These are phyloP conservation scores for Phytophthora parvispora DNA, from an alignment of 352 stramenopile genomes.

Conservation along the genomic window DNA sequence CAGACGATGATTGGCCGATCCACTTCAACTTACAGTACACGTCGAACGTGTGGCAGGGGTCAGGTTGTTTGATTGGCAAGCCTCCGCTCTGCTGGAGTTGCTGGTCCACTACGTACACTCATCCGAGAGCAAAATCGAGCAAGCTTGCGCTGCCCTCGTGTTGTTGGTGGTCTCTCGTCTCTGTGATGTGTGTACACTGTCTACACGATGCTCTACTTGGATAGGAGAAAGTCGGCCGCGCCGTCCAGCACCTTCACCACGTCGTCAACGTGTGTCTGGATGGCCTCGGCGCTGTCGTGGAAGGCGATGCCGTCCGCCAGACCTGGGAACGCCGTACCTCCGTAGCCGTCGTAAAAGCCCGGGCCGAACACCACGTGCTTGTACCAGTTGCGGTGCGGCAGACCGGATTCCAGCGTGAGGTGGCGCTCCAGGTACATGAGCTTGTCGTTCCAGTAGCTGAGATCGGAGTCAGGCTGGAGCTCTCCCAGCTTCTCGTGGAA, in stretches of 20 bases:
- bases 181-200: neutral
- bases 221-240: slow-evolving; percentile 45
- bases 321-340: slow-evolving; percentile 58
- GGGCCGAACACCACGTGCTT: slow-evolving; percentile 74
- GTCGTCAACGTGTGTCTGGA: slow-evolving; percentile 60
- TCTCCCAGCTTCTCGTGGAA: slow-evolving; percentile 35
- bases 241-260: slow-evolving; percentile 44
- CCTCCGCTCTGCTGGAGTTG: too few species aligned
- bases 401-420: slow-evolving; percentile 41
- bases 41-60: too few species aligned
- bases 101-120: too few species aligned
- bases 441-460: slow-evolving; percentile 54
- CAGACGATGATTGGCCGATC: neutral
- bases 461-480: neutral
- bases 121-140: slow-evolving; percentile 1
- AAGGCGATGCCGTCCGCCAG: slow-evolving; percentile 61
- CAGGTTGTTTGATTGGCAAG: slow-evolving; percentile 3
- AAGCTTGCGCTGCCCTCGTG: too few species aligned
- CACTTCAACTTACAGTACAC: slow-evolving; percentile 8
- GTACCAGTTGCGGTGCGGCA: slow-evolving; percentile 68
- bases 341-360: slow-evolving; percentile 66
- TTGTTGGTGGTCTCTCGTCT: too few species aligned
- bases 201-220: slow-evolving; percentile 12
- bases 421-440: slow-evolving; percentile 62
- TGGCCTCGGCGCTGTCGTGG: slow-evolving; percentile 36